Conservation (phyloP, 768 basidiomycete genomes). For the Agrocybe praecox region DNA sequence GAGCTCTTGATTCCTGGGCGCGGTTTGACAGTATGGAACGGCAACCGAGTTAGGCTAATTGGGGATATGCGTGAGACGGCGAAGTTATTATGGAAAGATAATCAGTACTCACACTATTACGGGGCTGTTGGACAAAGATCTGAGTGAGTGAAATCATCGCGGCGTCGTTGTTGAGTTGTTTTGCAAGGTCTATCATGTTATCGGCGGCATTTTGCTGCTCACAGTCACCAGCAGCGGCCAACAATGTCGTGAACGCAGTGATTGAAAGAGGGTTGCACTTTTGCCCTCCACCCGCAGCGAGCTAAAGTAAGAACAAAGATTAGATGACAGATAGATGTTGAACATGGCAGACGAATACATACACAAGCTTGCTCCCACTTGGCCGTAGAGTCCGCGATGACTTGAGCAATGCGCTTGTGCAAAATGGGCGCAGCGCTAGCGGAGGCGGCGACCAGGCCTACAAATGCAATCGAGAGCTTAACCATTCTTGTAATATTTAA, state of each 20-base stretch:
- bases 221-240: conserved; percentile 56
- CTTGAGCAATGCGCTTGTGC: conserved; percentile 51
- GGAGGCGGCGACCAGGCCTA: conserved; percentile 31
- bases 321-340: neutral
- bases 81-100: neutral
- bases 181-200: conserved; percentile 50
- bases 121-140: conserved; percentile 52
- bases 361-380: conserved; percentile 58
- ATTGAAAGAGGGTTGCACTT: conserved; percentile 62
- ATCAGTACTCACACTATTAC: conserved; percentile 45
- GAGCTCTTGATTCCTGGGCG: conserved; percentile 50
- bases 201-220: conserved; percentile 61
- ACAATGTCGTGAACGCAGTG: conserved; percentile 56
- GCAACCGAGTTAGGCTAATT: conserved; percentile 46
- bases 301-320: conserved; percentile 29
- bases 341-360: conserved; percentile 22
- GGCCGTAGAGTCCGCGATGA: conserved; percentile 46
- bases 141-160: conserved; percentile 48
- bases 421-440: conserved; percentile 31
- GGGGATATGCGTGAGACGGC: conserved; percentile 22
- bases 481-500: conserved; percentile 22
- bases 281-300: conserved; percentile 54
- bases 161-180: conserved; percentile 38
- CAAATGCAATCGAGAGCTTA: conserved; percentile 28
- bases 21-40: conserved; percentile 51